Evolutionary conservation across 2,329 filamentous ascomycete genomes (phyloP).

Genomic region (Tolypocladium guangdongense): DNA sequence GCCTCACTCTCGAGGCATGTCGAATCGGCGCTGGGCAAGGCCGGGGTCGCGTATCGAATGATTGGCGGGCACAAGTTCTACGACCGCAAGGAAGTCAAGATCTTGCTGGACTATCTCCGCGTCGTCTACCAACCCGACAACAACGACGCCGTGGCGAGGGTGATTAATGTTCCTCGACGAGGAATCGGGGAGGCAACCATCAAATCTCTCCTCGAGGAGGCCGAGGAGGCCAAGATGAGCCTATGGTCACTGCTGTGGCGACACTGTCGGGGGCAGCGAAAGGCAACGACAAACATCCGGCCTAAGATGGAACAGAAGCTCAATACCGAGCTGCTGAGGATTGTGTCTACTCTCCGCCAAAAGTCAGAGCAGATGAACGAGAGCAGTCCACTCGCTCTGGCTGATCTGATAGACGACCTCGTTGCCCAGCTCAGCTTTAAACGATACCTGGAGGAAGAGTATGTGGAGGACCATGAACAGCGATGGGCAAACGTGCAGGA

Average conservation of each 20-base stretch:
- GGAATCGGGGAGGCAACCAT: conserved; percentile 73
- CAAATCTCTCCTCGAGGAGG: conserved; percentile 63
- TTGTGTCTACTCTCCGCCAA: conserved; percentile 23
- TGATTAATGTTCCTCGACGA: conserved; percentile 76
- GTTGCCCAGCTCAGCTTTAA: conserved; percentile 61
- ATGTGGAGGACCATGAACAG: conserved; percentile 64
- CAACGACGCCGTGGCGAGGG: conserved; percentile 72
- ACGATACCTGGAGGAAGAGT: conserved; percentile 59
- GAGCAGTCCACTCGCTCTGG: conserved; percentile 23
- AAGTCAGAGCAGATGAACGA: conserved; percentile 16
- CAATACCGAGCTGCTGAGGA: conserved; percentile 36
- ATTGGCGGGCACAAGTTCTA: conserved; percentile 85
- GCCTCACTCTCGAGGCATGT: conserved; percentile 76
- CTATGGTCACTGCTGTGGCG: conserved; percentile 63
- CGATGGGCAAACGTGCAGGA: conserved; percentile 87
- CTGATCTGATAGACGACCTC: conserved; percentile 39
- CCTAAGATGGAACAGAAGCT: conserved; percentile 42
- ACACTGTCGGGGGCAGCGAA: conserved; percentile 39
- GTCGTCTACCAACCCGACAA: conserved; percentile 77
- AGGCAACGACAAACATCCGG: conserved; percentile 36
- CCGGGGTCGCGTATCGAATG: conserved; percentile 83
- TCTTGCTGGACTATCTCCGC: conserved; percentile 77
- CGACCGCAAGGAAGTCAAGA: conserved; percentile 79
- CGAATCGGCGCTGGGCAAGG: conserved; percentile 69
- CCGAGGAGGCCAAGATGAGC: conserved; percentile 55